Percentiles rank a stretch among this genome's conserved stretches.
These are phyloP conservation scores for Chaetomiaceae sp. DNA, from an alignment of 2,329 filamentous ascomycete genomes.

Conservation along the genomic window DNA sequence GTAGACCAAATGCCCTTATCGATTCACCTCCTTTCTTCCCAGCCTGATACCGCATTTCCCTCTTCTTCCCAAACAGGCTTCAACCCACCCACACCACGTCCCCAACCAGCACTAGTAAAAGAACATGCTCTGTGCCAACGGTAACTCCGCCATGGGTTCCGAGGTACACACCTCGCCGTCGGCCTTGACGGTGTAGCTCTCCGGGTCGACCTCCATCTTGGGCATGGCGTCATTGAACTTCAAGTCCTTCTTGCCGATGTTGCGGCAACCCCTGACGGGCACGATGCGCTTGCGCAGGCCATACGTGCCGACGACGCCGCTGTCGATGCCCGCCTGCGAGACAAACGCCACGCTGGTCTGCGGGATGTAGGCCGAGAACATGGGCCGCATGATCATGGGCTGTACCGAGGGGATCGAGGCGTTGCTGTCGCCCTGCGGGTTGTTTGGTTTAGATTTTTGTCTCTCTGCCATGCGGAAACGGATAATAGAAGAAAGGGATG, in stretches of 20 bases:
- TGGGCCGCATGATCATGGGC: slow-evolving; percentile 75
- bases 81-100: too few relatives aligned
- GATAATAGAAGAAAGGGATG: not conserved
- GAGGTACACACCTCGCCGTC: slow-evolving; percentile 72
- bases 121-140: slow-evolving; percentile 72
- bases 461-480: not conserved
- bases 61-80: too few relatives aligned
- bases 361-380: slow-evolving; percentile 76
- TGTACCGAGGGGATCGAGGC: slow-evolving; percentile 84
- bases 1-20: too few relatives aligned
- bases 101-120: too few relatives aligned
- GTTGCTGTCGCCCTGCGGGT: slow-evolving; percentile 63
- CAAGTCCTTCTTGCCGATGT: slow-evolving; percentile 80
- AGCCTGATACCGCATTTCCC: too few relatives aligned
- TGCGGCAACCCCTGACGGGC: slow-evolving; percentile 69
- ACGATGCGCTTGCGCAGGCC: slow-evolving; percentile 74
- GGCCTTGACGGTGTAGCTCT: slow-evolving; percentile 82
- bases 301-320: slow-evolving; percentile 66
- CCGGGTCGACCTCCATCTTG: slow-evolving; percentile 85
- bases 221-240: slow-evolving; percentile 81
- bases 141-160: slow-evolving; percentile 65
- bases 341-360: slow-evolving; percentile 77
- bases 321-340: slow-evolving; percentile 64
- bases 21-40: too few relatives aligned
- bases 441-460: not conserved